phyloP scores from a whole-genome alignment of 305 asterid genomes.

The Caryopteris hybrid region DNA sequence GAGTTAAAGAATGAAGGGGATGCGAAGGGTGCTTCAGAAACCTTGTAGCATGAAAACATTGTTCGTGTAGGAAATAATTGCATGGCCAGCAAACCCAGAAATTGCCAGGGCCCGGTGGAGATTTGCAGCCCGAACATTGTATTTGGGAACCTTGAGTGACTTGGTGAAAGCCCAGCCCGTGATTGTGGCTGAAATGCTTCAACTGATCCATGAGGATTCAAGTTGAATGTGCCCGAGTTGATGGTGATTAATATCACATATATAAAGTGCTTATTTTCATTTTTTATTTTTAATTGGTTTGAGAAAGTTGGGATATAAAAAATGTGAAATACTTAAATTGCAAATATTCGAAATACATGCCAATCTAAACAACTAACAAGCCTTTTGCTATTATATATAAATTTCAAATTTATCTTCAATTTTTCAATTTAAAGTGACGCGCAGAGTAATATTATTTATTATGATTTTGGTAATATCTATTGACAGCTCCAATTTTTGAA shows the following conservation, averaged over 20 bases:
- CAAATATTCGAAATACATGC: too few species aligned
- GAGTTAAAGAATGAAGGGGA: conserved; percentile 48
- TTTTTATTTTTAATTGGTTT: not conserved
- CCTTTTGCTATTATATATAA: too few species aligned
- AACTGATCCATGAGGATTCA: conserved; percentile 12
- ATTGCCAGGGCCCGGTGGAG: conserved; percentile 34
- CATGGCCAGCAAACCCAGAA: conserved; percentile 55
- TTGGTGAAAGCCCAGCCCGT: conserved; percentile 45
- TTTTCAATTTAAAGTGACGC: too few species aligned
- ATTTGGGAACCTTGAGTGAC: conserved; percentile 40
- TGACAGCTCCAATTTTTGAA: too few species aligned
- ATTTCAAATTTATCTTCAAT: too few species aligned
- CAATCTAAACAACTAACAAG: too few species aligned
- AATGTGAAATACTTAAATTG: too few species aligned
- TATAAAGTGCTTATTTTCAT: conserved; percentile 4
- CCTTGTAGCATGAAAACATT: conserved; percentile 46
- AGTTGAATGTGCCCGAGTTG: conserved; percentile 8
- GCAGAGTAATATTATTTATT: too few species aligned
- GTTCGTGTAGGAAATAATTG: conserved; percentile 53
- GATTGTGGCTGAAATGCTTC: conserved; percentile 69
- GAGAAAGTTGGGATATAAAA: conserved; percentile 15
- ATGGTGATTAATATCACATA: not conserved
- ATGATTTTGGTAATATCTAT: too few species aligned
- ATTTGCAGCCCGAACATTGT: conserved; percentile 56
- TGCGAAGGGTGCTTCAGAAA: conserved; percentile 48